Percentiles rank a stretch among this genome's conserved stretches.
Conservation (phyloP, 2,329 filamentous ascomycete species). For the Talaromyces atroroseus region DNA sequence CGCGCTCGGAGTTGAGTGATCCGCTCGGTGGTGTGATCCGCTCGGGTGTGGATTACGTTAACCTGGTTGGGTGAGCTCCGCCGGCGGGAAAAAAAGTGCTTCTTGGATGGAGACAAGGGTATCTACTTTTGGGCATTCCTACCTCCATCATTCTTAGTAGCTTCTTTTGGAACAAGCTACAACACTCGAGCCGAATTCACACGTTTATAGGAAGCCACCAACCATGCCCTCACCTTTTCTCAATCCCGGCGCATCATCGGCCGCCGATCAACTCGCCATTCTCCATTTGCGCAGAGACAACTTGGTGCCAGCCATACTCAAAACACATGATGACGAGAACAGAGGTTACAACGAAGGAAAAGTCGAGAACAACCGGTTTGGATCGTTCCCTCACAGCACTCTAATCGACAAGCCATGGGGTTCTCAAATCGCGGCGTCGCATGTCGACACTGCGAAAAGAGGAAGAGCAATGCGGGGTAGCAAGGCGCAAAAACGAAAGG, state of each 20-base stretch:
- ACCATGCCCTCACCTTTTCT: slow-evolving; percentile 68
- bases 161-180: neutral
- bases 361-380: slow-evolving; percentile 87
- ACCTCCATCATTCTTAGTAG: neutral
- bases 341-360: slow-evolving; percentile 71
- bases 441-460: slow-evolving; percentile 85
- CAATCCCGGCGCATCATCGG: slow-evolving; percentile 58
- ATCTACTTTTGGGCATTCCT: too few relatives aligned
- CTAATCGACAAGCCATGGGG: slow-evolving; percentile 80
- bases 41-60: too few relatives aligned
- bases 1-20: too few relatives aligned
- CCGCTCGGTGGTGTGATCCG: too few relatives aligned
- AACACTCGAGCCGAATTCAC: neutral
- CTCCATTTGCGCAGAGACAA: slow-evolving; percentile 85
- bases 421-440: slow-evolving; percentile 81
- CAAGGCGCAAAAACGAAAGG: slow-evolving; percentile 42
- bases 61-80: too few relatives aligned
- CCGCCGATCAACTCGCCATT: slow-evolving; percentile 66
- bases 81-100: too few relatives aligned
- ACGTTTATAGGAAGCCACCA: neutral
- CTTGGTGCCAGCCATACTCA: slow-evolving; percentile 68
- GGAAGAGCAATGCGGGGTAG: slow-evolving; percentile 53
- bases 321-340: slow-evolving; percentile 55
- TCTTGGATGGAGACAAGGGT: too few relatives aligned
- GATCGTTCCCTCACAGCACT: slow-evolving; percentile 78